Evolutionary conservation across 768 basidiomycete genomes (phyloP).

Genomic region (Russula griseocarnosa): DNA sequence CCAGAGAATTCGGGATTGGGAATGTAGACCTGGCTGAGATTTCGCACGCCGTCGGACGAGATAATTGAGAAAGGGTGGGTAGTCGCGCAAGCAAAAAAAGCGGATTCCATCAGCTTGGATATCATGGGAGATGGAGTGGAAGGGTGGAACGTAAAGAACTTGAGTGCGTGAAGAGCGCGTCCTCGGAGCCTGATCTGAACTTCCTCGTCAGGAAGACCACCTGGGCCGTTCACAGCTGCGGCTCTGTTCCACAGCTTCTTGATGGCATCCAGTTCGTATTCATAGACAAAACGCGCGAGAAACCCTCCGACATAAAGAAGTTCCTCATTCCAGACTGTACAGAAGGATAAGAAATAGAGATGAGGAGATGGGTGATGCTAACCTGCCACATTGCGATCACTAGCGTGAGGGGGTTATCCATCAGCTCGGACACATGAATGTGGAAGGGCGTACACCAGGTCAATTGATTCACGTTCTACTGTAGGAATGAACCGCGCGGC

Average conservation of each 20-base stretch:
- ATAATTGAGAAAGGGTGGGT: constrained; percentile 60
- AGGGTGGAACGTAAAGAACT: constrained; percentile 84
- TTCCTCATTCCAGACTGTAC: constrained; percentile 83
- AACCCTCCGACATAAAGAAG: constrained; percentile 81
- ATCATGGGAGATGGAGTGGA: constrained; percentile 87
- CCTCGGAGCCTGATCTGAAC: constrained; percentile 49
- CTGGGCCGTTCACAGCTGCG: constrained; percentile 33
- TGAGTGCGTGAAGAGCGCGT: constrained; percentile 72
- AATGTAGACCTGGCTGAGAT: constrained; percentile 62
- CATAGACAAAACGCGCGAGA: constrained; percentile 77
- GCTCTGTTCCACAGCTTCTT: constrained; percentile 55
- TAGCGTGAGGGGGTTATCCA: constrained; percentile 31
- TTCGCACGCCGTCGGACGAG: constrained; percentile 67
- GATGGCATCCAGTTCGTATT: constrained; percentile 67
- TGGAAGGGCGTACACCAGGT: constrained; percentile 59
- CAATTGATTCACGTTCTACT: constrained; percentile 91
- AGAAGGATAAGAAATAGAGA: background rate
- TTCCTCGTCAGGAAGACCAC: constrained; percentile 37
- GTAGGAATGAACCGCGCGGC: constrained; percentile 90
- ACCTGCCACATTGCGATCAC: constrained; percentile 80
- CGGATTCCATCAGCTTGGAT: constrained; percentile 60
- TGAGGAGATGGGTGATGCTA: constrained; percentile 28
- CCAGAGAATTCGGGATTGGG: constrained; percentile 64
- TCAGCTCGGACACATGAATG: constrained; percentile 8
- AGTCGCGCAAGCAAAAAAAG: constrained; percentile 69